Conservation (phyloP, 192 early-diverging fungal genomes). For the Coemansia sp. region DNA sequence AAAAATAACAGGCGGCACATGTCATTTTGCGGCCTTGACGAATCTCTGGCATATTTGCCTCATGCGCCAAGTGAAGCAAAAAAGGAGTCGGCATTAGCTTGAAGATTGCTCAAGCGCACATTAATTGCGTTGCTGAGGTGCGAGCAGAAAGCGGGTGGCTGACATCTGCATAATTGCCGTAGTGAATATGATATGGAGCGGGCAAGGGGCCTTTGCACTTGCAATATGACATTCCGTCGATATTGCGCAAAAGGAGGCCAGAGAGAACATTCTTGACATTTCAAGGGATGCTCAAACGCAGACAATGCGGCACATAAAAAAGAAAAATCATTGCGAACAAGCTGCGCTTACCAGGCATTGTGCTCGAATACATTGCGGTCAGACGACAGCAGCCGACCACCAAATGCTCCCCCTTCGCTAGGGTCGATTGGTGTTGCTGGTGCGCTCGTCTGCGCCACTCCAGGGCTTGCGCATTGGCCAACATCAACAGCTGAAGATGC, state of each 20-base stretch:
- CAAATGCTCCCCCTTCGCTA: slow-evolving; percentile 53
- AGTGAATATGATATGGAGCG: neutral
- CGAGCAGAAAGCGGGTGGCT: no score
- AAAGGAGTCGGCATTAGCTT: neutral
- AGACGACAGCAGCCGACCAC: slow-evolving; percentile 68
- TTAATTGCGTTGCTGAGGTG: no score
- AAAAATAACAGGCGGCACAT: neutral
- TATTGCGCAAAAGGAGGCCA: no score
- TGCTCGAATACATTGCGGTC: slow-evolving; percentile 77
- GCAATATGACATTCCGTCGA: no score
- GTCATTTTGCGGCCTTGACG: no score
- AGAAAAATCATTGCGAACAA: neutral
- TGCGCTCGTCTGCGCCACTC: slow-evolving; percentile 2
- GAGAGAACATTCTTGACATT: no score
- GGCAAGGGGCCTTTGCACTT: neutral
- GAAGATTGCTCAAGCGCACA: neutral
- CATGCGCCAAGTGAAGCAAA: neutral
- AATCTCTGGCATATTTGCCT: no score
- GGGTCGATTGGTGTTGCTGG: neutral
- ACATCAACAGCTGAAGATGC: slow-evolving; percentile 37
- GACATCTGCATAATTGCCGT: neutral
- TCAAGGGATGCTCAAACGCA: no score
- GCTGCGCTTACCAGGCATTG: slow-evolving; percentile 81
- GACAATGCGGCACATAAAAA: neutral
- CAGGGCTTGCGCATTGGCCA: slow-evolving; percentile 8